Base-by-base conservation (phyloP, 2,329 filamentous ascomycete genomes). In the Monascus ruber region DNA sequence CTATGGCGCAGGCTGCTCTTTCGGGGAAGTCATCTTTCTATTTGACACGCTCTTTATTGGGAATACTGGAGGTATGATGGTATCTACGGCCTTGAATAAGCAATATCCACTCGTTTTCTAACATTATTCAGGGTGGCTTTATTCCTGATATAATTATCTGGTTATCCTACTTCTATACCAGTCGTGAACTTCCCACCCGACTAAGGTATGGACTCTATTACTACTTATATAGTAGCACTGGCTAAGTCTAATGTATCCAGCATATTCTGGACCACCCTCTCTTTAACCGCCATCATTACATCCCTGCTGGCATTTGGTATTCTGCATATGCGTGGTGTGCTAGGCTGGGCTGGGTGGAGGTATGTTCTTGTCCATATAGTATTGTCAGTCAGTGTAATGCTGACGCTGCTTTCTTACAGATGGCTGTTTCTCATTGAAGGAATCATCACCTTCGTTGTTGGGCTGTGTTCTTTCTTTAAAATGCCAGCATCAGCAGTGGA, bases 201-300 rank as follows among this genome's bases (percentile, higher is more conserved):
- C 58, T 85, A 8, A 73, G 47, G 47, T 54, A 45, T 24, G 35
- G 4, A 28, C 29, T 6, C 6, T 8, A 3, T 29, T 5, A 11
- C 24, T 25, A 6, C 5, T 33, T 24, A 24, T 17, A 17, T 27
- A 8, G 24, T 9, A 6, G 8, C 26, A 4, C 9, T n/a, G 28
- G 8, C 33, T 47, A 33, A 47, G 10, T 3, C 6, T 6, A 7
- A 7, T 4, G 33, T 4, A 2, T 5, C 31, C 24, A 74, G 73
- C 46, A 72, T 72, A 49, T 84, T 85, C 60, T 85, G 80, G 80
- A 77, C 75, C 0, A 71, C 77, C 0, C 71, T 79, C 1, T 52
- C 48, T n/a, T 42, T 59, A 5, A 56, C 56, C 2, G 51, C 57
- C 2, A 59, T 65, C 9, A 36, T 63, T 5, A 57, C 57, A 3